Conservation (phyloP, 2,329 filamentous ascomycete genomes). For the Purpureocillium takamizusanense region DNA sequence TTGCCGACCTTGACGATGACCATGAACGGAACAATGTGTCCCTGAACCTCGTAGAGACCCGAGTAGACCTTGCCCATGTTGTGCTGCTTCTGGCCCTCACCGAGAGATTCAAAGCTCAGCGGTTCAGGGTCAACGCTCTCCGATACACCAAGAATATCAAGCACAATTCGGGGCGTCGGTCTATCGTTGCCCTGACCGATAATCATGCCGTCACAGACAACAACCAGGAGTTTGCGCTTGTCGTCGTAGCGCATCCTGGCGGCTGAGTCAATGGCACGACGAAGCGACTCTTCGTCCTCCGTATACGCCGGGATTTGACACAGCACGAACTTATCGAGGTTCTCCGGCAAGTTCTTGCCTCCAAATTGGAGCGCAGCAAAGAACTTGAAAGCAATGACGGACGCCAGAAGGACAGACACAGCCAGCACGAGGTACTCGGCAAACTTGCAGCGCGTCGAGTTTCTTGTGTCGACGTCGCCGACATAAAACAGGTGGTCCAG, state of each 20-base stretch:
- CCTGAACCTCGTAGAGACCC: constrained; percentile 92
- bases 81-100: constrained; percentile 93
- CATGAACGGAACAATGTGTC: constrained; percentile 95
- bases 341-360: constrained; percentile 83
- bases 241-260: constrained; percentile 96
- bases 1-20: constrained; percentile 97
- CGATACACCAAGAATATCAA: constrained; percentile 92
- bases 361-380: constrained; percentile 92
- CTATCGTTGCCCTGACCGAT: constrained; percentile 97
- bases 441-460: constrained; percentile 76
- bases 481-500: constrained; percentile 94
- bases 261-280: constrained; percentile 92
- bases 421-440: constrained; percentile 82
- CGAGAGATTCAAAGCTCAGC: constrained; percentile 91
- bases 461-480: constrained; percentile 83
- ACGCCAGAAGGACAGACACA: constrained; percentile 70
- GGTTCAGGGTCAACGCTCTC: constrained; percentile 92
- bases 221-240: constrained; percentile 88
- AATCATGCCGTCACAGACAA: constrained; percentile 98
- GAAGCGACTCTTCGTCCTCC: constrained; percentile 93
- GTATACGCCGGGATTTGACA: constrained; percentile 97
- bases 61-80: constrained; percentile 99
- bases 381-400: constrained; percentile 91
- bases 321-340: constrained; percentile 97
- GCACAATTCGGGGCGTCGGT: constrained; percentile 87